Evolutionary conservation across 257 asterid genomes (phyloP), one percentile per base, ranked within the genome.

Genomic region (Petunia secreta): DNA sequence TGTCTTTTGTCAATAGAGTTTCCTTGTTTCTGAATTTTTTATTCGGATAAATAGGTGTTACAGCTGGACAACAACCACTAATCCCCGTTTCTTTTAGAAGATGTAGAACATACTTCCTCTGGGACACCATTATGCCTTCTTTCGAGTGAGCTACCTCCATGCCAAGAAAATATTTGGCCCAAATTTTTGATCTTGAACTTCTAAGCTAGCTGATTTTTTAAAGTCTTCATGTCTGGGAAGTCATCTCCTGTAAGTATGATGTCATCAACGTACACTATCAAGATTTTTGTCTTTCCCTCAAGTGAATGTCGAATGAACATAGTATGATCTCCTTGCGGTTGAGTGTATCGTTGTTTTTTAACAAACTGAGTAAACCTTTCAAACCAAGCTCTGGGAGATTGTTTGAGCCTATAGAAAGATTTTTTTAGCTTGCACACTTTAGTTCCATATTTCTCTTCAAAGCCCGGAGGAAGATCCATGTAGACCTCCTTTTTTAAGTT

Each of bases 61-160:
- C 7, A 14, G 66, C 66, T 60, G 3, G 36, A 3, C 34, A 14
- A 3, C 66, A 6, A 8, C 66, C 66, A 2, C 9, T 6, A 6
- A 60, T 10, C 15, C 66, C 66, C 15, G 36, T 37, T 1, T 69
- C 57, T 1, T 41, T 69, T 8, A 69, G n/a, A 6, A 69, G 0
- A 44, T 69, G 37, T 3, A 69, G 0, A 15, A 43, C 16, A 1
- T 69, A 69, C 55, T 69, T 69, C 57, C 15, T 0, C 43, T 69
- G 76, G 3, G 76, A 69, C 11, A 69, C 37, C 11, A 13, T 16
- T 39, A 69, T 69, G 3, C 53, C 55, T 16, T 69, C 8, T 2
- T 43, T 69, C 9, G 76, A 69, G 6, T 55, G 53, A 4, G 76
- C 76, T 3, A 69, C 55, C 37, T 69, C 76, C 76, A 69, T 69